Percentiles rank a stretch among this genome's conserved stretches.
These are phyloP conservation scores for Rachicladosporium sp. DNA, from an alignment of 2,329 filamentous ascomycete species.

Conservation along the genomic window DNA sequence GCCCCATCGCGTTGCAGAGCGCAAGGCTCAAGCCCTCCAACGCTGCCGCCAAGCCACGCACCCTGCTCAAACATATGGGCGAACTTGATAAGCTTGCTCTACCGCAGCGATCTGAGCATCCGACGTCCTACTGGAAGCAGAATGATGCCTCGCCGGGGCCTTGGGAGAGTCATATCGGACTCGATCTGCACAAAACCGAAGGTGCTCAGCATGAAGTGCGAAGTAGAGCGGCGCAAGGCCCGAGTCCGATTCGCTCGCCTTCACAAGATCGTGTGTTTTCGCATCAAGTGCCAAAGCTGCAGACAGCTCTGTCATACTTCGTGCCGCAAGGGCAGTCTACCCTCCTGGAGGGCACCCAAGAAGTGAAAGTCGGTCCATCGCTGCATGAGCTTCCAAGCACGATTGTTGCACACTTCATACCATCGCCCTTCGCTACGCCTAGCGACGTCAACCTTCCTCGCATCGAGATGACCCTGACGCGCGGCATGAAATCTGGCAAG, in stretches of 20 bases:
- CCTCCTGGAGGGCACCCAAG: neutral
- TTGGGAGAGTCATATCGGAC: neutral
- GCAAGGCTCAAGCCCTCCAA: too few relatives aligned
- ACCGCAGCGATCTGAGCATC: too few relatives aligned
- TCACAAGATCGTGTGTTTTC: neutral
- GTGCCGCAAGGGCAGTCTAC: neutral
- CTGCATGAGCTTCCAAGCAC: neutral
- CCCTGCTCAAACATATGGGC: too few relatives aligned
- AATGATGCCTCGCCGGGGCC: neutral
- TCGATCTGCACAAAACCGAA: neutral
- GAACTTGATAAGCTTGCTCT: too few relatives aligned
- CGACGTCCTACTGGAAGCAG: neutral
- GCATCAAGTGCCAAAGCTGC: slow-evolving; percentile 4
- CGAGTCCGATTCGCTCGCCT: too few relatives aligned
- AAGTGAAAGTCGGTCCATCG: neutral
- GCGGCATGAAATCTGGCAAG: neutral
- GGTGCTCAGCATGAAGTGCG: neutral
- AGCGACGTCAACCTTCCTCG: slow-evolving; percentile 7
- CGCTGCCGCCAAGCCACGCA: too few relatives aligned
- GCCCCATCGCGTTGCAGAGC: too few relatives aligned
- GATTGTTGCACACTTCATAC: slow-evolving; percentile 9
- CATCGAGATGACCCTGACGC: slow-evolving; percentile 7
- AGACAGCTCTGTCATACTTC: slow-evolving; percentile 11
- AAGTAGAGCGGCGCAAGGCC: neutral
- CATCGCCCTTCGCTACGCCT: slow-evolving; percentile 6